Conservation (phyloP, 1,139 yeast genomes). For the Casaregolazyma lundiana region DNA sequence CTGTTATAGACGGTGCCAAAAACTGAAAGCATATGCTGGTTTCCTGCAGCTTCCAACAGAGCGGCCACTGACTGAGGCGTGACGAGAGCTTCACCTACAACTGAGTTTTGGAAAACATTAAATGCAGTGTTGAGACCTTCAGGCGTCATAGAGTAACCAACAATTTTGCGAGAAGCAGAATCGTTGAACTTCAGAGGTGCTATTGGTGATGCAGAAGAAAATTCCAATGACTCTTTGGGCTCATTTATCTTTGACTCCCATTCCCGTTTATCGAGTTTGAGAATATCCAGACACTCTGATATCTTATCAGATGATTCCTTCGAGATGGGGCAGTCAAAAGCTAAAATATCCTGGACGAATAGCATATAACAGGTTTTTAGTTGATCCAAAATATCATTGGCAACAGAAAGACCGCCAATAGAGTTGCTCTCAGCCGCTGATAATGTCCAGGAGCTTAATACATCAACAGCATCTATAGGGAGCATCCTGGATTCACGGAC, state of each 20-base stretch:
- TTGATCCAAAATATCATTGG: slow-evolving; percentile 18
- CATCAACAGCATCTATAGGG: slow-evolving; percentile 20
- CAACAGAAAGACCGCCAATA: slow-evolving; percentile 24
- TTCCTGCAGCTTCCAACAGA: slow-evolving; percentile 23
- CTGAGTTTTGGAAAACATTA: slow-evolving; percentile 19
- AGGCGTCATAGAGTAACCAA: slow-evolving; percentile 22
- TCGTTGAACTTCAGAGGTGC: slow-evolving; percentile 8
- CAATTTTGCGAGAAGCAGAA: slow-evolving; percentile 19
- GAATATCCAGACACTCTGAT: slow-evolving; percentile 12
- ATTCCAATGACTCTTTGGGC: not conserved
- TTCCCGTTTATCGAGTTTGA: slow-evolving; percentile 11
- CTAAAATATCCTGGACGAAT: slow-evolving; percentile 20
- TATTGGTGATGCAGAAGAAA: not conserved
- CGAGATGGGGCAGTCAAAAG: slow-evolving; percentile 9
- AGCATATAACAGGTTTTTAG: slow-evolving; percentile 17
- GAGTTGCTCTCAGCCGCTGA: slow-evolving; percentile 20
- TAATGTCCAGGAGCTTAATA: slow-evolving; percentile 25
- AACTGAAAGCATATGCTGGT: slow-evolving; percentile 7
- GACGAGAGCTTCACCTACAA: slow-evolving; percentile 19
- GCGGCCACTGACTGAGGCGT: slow-evolving; percentile 24
- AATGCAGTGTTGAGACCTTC: slow-evolving; percentile 22
- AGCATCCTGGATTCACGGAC: slow-evolving; percentile 11
- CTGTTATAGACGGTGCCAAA: slow-evolving; percentile 19
- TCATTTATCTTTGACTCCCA: slow-evolving; percentile 13
- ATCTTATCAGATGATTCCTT: slow-evolving; percentile 11